Evolutionary conservation across 1,139 yeast species (phyloP), one percentile per base, ranked within the genome.

Genomic region (Taphrina communis): DNA sequence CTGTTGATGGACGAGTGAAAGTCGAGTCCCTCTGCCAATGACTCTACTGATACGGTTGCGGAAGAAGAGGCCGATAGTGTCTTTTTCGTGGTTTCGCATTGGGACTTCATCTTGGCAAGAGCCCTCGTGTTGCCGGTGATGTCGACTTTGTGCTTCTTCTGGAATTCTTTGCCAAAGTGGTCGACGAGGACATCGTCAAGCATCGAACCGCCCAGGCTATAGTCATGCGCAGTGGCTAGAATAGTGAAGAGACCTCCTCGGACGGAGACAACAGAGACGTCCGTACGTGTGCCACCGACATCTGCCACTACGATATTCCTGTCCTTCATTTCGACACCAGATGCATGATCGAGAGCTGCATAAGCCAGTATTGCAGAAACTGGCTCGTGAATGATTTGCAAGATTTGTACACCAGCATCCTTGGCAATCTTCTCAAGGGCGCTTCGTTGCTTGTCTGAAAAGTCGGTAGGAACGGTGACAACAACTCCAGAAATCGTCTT

Each of bases 281-380:
- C 99, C 53, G 97, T 88, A 81, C 99, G 87, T 75, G 92, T 85
- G 78, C 97, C 98, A 79, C 99, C 99, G 76, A 94, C 90, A 80
- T 94, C 99, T 66, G 96, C 96, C 74, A 95, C 97, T 68, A 90
- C 95, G 75, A 88, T 91, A 71, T 90, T 82, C 81, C 88, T 90
- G 80, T 94, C 97, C 74, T 83, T 82, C 75, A 84, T 86, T 69
- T 85, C 88, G 70, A 83, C 83, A 57, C 82, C 79, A 8, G 68
- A 65, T 14, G 65, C 62, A 35, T 79, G 73, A 76, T 82, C 73
- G 48, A 75, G 74, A 58, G 74, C 72, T 58, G 72, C 71, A 63
- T 82, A 76, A 7, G 98, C 93, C 74, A 94, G 83, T 73, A 94
- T 82, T 65, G 98, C 97, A 72, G 97, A 90, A 71, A 93, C 84